Conservation (phyloP, 2,329 filamentous ascomycete genomes). For the Botrytis paeoniae region DNA sequence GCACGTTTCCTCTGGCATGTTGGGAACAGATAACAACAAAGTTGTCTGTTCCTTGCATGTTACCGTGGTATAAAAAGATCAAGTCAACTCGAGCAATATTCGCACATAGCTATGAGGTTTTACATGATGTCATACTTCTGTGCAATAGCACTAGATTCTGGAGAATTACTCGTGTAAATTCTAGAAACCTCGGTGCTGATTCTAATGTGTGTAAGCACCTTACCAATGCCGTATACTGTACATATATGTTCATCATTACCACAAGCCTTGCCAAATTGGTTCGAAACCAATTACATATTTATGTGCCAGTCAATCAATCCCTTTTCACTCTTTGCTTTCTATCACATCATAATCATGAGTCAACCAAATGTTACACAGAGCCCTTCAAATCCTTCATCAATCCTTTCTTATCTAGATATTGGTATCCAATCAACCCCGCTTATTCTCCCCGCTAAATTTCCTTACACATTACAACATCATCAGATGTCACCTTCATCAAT, state of each 20-base stretch:
- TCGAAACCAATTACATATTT: background rate
- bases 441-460: background rate
- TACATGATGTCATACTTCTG: background rate
- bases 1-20: background rate
- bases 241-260: background rate
- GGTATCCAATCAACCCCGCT: background rate
- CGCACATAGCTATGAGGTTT: background rate
- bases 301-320: background rate
- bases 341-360: background rate
- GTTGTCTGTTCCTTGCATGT: background rate
- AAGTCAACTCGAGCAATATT: background rate
- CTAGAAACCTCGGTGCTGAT: background rate
- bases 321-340: background rate
- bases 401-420: background rate
- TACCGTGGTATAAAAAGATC: background rate
- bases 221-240: background rate
- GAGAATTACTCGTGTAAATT: background rate
- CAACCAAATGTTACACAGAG: background rate
- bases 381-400: background rate
- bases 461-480: background rate
- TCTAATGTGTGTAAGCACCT: background rate
- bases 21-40: background rate
- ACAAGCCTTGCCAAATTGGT: background rate
- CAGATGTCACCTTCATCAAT: background rate
- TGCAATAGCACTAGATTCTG: background rate